Evolutionary conservation across 768 basidiomycete species (phyloP), one percentile per base, ranked within the genome.

Genomic region (Suillus tomentosus): DNA sequence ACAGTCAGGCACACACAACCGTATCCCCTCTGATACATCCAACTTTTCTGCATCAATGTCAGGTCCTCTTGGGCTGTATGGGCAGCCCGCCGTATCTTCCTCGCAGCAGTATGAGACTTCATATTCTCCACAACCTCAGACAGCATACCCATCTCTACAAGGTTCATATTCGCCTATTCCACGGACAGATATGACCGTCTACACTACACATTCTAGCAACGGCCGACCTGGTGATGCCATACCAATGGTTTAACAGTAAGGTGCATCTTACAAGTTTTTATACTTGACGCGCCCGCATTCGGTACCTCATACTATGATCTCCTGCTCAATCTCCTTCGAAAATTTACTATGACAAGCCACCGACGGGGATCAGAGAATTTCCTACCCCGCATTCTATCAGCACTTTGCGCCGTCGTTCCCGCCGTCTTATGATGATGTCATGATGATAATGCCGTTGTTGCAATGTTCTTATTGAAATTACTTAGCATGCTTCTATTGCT

Each of bases 181-280:
- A 15, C 39, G 6, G 5, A 64, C 67, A 17, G 70, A 73, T n/a
- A 50, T 53, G 9, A 24, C 27, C 1, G 65, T 73, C 2, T 68
- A 65, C 43, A 47, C 63, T 3, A 65, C 67, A 10, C 47, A 60
- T 34, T 24, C 53, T 36, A n/a, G 19, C 36, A 54, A 47, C 17
- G 37, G 27, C 8, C 14, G 7, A 43, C 69, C 55, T 15, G 61
- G 54, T n/a, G 60, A 62, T 31, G 36, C 54, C 17, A 64, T 74
- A 64, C 72, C 72, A 5, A 73, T 73, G 3, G 19, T 73, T 45
- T 73, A 66, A 40, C 2, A 6, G 3, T 24, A 11, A 10, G 10
- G 22, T 24, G 13, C 22, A 22, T 55, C 53, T 55, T n/a, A 36
- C n/a, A 27, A 22, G 8, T 39, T 37, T 15, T 57, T 24, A 39